Evolutionary conservation across 2,329 filamentous ascomycete genomes (phyloP).

Genomic region (Claviceps sp.): DNA sequence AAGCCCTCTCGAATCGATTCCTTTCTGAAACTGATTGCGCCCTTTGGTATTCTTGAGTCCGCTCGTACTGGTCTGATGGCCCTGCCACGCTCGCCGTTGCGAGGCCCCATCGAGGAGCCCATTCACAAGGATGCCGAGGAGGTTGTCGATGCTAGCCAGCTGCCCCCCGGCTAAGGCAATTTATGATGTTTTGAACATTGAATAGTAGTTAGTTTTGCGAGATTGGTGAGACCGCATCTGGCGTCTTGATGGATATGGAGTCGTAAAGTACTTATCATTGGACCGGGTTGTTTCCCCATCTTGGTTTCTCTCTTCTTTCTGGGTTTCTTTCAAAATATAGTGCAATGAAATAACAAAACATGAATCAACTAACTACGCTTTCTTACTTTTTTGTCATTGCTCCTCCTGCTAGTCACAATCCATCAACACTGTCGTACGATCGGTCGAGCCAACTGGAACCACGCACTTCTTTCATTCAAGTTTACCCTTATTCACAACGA

Average conservation of each 20-base stretch:
- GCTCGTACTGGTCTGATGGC: conserved; percentile 95
- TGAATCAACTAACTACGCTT: conserved; percentile 4
- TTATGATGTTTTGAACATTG: not conserved
- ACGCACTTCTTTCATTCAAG: conserved; percentile 27
- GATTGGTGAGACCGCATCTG: not conserved
- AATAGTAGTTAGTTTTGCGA: not conserved
- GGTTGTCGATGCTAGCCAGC: conserved; percentile 83
- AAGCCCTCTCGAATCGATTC: conserved; percentile 92
- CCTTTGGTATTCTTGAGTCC: conserved; percentile 93
- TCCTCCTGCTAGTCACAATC: conserved; percentile 4
- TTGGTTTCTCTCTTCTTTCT: conserved; percentile 3
- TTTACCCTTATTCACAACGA: conserved; percentile 87
- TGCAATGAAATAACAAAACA: not conserved
- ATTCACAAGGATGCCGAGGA: conserved; percentile 79
- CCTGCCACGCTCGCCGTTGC: conserved; percentile 79
- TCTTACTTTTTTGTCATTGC: conserved; percentile 4
- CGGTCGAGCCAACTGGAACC: not conserved
- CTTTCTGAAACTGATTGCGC: conserved; percentile 88
- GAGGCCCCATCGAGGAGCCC: conserved; percentile 56
- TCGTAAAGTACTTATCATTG: conserved; percentile 2
- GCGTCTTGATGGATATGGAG: conserved; percentile 9
- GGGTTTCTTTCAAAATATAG: not conserved
- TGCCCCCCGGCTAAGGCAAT: conserved; percentile 66
- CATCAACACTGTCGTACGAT: conserved; percentile 28
- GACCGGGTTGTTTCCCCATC: conserved; percentile 5